phyloP scores from a whole-genome alignment of 441 rosid genomes.

The Erodium chrysanthum region DNA sequence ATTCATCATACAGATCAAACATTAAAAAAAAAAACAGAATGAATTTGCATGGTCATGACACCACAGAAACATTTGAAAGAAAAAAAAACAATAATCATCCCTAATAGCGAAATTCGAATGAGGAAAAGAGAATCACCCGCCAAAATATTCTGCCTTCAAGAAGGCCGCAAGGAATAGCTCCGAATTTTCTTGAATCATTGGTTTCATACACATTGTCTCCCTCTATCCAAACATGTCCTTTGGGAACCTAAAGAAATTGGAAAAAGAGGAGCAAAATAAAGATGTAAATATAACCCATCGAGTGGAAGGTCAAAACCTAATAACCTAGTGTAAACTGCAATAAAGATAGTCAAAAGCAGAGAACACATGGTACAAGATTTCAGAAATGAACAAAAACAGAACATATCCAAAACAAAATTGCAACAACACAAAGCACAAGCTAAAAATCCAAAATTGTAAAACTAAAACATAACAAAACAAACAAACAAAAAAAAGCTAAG shows the following conservation, averaged over 20 bases:
- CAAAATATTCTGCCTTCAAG: slow-evolving; percentile 49
- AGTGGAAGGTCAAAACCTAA: not conserved
- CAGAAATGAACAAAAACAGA: too few species aligned
- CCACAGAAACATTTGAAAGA: too few species aligned
- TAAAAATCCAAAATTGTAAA: too few species aligned
- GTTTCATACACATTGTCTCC: slow-evolving; percentile 57
- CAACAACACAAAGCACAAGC: too few species aligned
- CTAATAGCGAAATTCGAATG: too few species aligned
- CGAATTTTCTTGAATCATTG: slow-evolving; percentile 57
- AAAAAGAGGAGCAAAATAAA: slow-evolving; percentile 2
- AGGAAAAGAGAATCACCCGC: slow-evolving; percentile 37
- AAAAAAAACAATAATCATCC: too few species aligned
- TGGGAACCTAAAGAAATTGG: slow-evolving; percentile 44
- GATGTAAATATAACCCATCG: slow-evolving; percentile 4
- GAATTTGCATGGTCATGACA: too few species aligned
- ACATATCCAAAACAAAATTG: too few species aligned
- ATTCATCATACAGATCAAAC: too few species aligned
- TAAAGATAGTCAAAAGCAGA: too few species aligned
- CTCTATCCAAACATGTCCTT: slow-evolving; percentile 57
- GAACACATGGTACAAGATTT: too few species aligned
- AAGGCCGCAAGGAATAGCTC: slow-evolving; percentile 67
- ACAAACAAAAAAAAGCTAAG: not conserved
- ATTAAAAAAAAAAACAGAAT: too few species aligned
- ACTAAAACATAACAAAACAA: not conserved
- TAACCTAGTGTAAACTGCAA: not conserved